Base-by-base conservation (phyloP, 169 alveolate species). In the Eimeria tenella region DNA sequence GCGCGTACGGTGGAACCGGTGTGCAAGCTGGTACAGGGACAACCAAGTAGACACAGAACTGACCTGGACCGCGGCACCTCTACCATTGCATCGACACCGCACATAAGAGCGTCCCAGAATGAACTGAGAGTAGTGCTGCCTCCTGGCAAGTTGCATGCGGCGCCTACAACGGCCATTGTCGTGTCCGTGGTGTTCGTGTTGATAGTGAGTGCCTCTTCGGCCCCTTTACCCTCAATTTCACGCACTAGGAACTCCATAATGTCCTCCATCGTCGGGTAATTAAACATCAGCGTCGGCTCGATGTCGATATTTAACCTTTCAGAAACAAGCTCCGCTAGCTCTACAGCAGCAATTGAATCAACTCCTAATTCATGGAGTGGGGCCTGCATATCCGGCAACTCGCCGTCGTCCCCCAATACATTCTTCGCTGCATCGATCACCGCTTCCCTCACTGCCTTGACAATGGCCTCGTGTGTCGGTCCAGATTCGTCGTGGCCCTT, bases 351-450 rank as follows among this genome's bases (percentile, higher is more conserved):
- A 90, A 96, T 94, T 15, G 97, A 95, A 82, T 96, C 97, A 31
- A 96, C 94, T 0, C 97, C 97, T 74, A 94, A 93, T 79, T 96
- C 97, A 65, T 96, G 97, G 23, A 96, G 90, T 10, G 97, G 97
- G 10, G 97, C 97, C 86, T 96, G 95, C 82, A 95, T 74, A 6
- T 75, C 93, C 3, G 94, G 93, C 56, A 87, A n/a, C 42, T 89
- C 94, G 50, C 77, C 86, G 17, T 55, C 83, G 60, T 31, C 86
- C 19, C 96, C 96, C n/a, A 94, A 93, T 50, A 94, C 88, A 15
- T 55, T 74, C 62, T 63, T 63, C 17, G 96, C 96, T 17, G 94
- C 90, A 5, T 86, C 94, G 13, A 94, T 58, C 42, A 94, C 96
- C 23, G 96, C 94, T 4, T 71, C 68, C 90, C 89, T 62, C 15